These are phyloP conservation scores for Ceratorhiza oryzae-sativae DNA, from an alignment of 1,284 basidiomycete genomes.

Conservation along the genomic window DNA sequence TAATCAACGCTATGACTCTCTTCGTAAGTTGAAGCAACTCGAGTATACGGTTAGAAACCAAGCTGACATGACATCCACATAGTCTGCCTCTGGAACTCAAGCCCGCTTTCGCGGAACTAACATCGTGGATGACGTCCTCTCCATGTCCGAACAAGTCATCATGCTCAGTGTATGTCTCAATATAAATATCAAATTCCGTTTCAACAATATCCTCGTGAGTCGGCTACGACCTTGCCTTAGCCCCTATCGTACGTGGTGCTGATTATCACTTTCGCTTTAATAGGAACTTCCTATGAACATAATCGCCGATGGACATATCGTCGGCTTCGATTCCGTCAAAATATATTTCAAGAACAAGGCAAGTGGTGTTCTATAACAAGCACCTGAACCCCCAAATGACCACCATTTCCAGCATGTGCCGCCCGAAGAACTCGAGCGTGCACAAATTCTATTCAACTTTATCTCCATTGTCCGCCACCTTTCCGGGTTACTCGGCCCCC, in stretches of 20 bases:
- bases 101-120: neutral
- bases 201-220: conserved; percentile 22
- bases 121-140: neutral
- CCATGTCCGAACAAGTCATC: conserved; percentile 12
- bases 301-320: conserved; percentile 18
- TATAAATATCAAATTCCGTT: conserved; percentile 17
- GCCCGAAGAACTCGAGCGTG: conserved; percentile 6
- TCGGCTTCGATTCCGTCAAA: conserved; percentile 6
- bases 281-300: conserved; percentile 24
- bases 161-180: neutral
- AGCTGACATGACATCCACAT: neutral
- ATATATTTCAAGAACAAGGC: conserved; percentile 26
- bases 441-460: conserved; percentile 31
- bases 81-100: neutral
- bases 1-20: conserved; percentile 24
- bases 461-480: conserved; percentile 8
- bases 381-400: neutral
- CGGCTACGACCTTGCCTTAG: no score
- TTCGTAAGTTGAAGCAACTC: conserved; percentile 2
- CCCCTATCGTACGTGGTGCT: neutral
- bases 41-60: neutral
- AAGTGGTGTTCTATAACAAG: neutral
- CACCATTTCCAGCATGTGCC: neutral
- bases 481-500: neutral
- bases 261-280: neutral